phyloP scores from a whole-genome alignment of 2,329 filamentous ascomycete species.

The Sphaerulina vaccinii region DNA sequence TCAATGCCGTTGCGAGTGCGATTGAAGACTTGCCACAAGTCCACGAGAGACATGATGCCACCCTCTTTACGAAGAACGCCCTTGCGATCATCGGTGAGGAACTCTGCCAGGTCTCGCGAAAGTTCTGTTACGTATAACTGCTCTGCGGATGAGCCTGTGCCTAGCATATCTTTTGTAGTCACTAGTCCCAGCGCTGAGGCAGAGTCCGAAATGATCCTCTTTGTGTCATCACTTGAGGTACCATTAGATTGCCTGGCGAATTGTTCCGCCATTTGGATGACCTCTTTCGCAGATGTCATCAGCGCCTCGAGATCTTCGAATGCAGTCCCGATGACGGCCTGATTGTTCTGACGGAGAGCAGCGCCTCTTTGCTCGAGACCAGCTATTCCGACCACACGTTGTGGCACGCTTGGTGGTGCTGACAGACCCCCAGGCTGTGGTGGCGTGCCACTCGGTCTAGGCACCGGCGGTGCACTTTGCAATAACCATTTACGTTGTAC shows the following conservation, averaged over 20 bases:
- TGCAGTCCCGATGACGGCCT: slow-evolving; percentile 84
- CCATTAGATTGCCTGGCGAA: slow-evolving; percentile 68
- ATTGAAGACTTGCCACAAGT: slow-evolving; percentile 94
- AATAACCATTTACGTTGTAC: slow-evolving; percentile 95
- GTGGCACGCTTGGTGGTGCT: slow-evolving; percentile 30
- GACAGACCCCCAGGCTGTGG: slow-evolving; percentile 29
- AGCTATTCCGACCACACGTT: slow-evolving; percentile 80
- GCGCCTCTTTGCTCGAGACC: slow-evolving; percentile 83
- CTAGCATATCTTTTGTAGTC: slow-evolving; percentile 93
- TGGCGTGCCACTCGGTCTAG: slow-evolving; percentile 53
- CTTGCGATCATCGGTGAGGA: slow-evolving; percentile 78
- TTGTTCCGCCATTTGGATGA: slow-evolving; percentile 86
- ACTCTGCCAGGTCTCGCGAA: slow-evolving; percentile 81
- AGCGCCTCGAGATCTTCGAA: slow-evolving; percentile 96
- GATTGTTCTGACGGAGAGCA: slow-evolving; percentile 86
- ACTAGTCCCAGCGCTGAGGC: slow-evolving; percentile 80
- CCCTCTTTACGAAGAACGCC: slow-evolving; percentile 76
- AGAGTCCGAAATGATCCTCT: slow-evolving; percentile 74
- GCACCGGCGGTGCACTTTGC: slow-evolving; percentile 83
- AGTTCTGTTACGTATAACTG: slow-evolving; percentile 87
- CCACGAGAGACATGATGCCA: slow-evolving; percentile 84
- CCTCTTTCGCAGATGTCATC: slow-evolving; percentile 96
- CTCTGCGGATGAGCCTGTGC: slow-evolving; percentile 69
- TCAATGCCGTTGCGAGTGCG: slow-evolving; percentile 89
- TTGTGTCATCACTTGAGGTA: slow-evolving; percentile 61